Percentiles rank a stretch among this genome's conserved stretches.
Evolutionary conservation across 495 filamentous ascomycete species (phyloP).

Genomic region (Penicillium daleae): DNA sequence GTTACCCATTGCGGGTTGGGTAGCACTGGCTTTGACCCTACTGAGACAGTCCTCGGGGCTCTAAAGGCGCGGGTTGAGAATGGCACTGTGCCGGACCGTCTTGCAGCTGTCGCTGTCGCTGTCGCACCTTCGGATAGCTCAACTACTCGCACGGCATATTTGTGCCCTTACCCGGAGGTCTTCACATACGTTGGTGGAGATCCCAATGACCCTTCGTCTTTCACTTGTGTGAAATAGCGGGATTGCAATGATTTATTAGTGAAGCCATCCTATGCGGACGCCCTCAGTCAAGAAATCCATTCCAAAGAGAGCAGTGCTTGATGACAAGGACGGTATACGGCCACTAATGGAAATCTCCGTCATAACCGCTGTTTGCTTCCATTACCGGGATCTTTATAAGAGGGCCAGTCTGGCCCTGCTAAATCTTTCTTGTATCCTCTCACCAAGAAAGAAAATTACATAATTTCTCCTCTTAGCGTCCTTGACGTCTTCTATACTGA

Average conservation of each 20-base stretch:
- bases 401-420: neutral
- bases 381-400: neutral
- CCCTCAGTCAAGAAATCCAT: neutral
- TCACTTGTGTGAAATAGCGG: conserved; percentile 1
- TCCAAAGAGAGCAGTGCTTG: neutral
- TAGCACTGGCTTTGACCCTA: conserved; percentile 15
- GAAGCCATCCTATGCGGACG: neutral
- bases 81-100: conserved; percentile 11
- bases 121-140: conserved; percentile 13
- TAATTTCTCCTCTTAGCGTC: neutral
- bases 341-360: neutral
- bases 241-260: neutral
- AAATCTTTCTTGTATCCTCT: neutral
- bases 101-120: conserved; percentile 8
- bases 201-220: conserved; percentile 12
- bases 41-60: conserved; percentile 15
- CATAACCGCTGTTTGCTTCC: neutral
- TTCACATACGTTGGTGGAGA: conserved; percentile 27
- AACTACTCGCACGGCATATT: conserved; percentile 9
- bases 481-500: neutral
- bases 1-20: conserved; percentile 21
- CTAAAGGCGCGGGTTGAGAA: conserved; percentile 22
- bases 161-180: conserved; percentile 15
- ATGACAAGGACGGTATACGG: too few relatives aligned
- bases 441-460: neutral